A percentile compares a stretch with the other conserved stretches of the same genome.
These are phyloP conservation scores for Nemania bipapillata DNA, from an alignment of 2,329 filamentous ascomycete genomes.

Conservation along the genomic window DNA sequence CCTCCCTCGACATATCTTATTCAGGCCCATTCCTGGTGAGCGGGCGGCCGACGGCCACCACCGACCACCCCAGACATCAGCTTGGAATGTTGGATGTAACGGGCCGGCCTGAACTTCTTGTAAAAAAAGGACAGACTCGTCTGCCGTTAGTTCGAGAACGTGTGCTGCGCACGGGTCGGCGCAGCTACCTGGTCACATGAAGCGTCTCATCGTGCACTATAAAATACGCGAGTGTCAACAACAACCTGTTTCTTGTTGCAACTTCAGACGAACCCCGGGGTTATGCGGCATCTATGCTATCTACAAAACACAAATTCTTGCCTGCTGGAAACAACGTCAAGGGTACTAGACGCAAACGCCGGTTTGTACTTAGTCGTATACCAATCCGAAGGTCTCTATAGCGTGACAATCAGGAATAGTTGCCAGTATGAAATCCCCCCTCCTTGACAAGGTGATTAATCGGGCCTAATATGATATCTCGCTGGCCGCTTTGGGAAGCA, in stretches of 20 bases:
- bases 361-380: conserved; percentile 55
- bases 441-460: conserved; percentile 56
- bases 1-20: conserved; percentile 62
- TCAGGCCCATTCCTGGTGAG: conserved; percentile 61
- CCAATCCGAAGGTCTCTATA: conserved; percentile 63
- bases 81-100: conserved; percentile 69
- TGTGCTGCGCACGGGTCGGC: conserved; percentile 65
- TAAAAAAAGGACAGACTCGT: conserved; percentile 65
- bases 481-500: conserved; percentile 59
- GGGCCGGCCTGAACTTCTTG: conserved; percentile 67
- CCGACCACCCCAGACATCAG: conserved; percentile 58
- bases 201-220: conserved; percentile 65
- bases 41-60: conserved; percentile 57
- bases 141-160: conserved; percentile 66
- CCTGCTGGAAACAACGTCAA: not conserved
- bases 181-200: conserved; percentile 68
- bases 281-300: not conserved
- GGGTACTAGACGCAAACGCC: not conserved
- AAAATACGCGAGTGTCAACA: not conserved
- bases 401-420: conserved; percentile 42
- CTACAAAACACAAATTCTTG: not conserved
- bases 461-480: conserved; percentile 62
- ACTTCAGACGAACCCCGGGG: not conserved
- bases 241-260: not conserved
- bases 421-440: conserved; percentile 53